Percentiles rank a stretch among this genome's conserved stretches.
phyloP scores from a whole-genome alignment of 441 rosid genomes.

The Eutrema salsugineum region DNA sequence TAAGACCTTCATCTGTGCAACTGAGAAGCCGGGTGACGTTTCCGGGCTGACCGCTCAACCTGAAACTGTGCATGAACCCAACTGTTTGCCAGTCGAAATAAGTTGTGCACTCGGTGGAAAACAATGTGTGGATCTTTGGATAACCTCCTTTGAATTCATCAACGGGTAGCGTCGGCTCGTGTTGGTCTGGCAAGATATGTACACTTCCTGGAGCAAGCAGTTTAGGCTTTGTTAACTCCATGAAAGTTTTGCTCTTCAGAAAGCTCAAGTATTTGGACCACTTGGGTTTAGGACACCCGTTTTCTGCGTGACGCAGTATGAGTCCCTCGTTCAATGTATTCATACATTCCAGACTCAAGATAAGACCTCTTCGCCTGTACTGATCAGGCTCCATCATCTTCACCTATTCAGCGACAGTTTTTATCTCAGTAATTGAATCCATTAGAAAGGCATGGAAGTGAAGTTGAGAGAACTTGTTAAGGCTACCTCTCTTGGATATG shows the following conservation, averaged over 20 bases:
- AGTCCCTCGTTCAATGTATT: slow-evolving; percentile 93
- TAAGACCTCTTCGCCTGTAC: slow-evolving; percentile 47
- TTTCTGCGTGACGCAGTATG: slow-evolving; percentile 65
- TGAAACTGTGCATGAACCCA: slow-evolving; percentile 93
- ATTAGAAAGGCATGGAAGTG: neutral
- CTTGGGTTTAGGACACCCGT: slow-evolving; percentile 82
- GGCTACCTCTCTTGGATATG: slow-evolving; percentile 89
- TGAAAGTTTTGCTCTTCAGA: slow-evolving; percentile 91
- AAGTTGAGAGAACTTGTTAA: neutral
- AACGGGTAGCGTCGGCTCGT: slow-evolving; percentile 29
- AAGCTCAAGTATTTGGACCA: slow-evolving; percentile 93
- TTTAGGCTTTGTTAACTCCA: slow-evolving; percentile 77
- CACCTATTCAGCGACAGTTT: slow-evolving; percentile 45
- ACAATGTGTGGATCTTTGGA: slow-evolving; percentile 90
- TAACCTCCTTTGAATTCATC: slow-evolving; percentile 45
- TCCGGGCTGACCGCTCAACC: slow-evolving; percentile 91
- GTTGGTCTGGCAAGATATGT: slow-evolving; percentile 39
- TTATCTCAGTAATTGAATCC: slow-evolving; percentile 9
- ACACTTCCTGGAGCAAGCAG: slow-evolving; percentile 35
- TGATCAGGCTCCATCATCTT: slow-evolving; percentile 66
- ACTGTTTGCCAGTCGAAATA: slow-evolving; percentile 99
- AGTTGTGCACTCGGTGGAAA: slow-evolving; percentile 90
- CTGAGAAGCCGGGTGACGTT: slow-evolving; percentile 95
- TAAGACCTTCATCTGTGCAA: slow-evolving; percentile 84
- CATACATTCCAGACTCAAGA: slow-evolving; percentile 80